A percentile compares a stretch with the other conserved stretches of the same genome.
These are phyloP conservation scores for Salix purpurea DNA, from an alignment of 345 rosid genomes.

Conservation along the genomic window DNA sequence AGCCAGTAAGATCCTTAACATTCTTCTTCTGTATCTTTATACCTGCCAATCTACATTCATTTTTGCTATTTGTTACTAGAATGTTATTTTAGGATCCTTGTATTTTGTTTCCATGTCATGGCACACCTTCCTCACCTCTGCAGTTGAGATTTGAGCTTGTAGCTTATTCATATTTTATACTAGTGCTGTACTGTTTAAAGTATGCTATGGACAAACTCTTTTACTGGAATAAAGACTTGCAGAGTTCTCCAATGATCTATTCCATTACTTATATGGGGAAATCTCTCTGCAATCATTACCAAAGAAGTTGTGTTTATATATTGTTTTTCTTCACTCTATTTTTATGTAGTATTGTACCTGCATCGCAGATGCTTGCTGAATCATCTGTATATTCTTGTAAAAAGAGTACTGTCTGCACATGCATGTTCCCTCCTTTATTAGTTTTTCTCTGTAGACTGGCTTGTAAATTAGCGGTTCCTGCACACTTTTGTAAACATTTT, in stretches of 20 bases:
- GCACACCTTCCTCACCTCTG: neutral
- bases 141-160: neutral
- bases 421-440: neutral
- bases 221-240: neutral
- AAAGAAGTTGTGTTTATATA: neutral
- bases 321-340: neutral
- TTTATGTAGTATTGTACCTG: neutral
- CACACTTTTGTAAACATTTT: neutral
- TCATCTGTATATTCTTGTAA: neutral
- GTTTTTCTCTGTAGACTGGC: neutral
- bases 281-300: neutral
- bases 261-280: neutral
- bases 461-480: neutral
- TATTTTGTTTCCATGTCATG: neutral
- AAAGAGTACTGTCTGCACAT: neutral
- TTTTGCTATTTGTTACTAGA: neutral
- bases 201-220: neutral
- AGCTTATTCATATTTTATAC: neutral
- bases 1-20: neutral
- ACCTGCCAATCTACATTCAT: neutral
- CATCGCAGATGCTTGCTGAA: neutral
- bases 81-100: neutral
- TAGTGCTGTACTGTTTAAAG: neutral
- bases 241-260: neutral
- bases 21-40: neutral